These are phyloP conservation scores for Venturia carpophila DNA, from an alignment of 2,329 filamentous ascomycete genomes.

Conservation along the genomic window DNA sequence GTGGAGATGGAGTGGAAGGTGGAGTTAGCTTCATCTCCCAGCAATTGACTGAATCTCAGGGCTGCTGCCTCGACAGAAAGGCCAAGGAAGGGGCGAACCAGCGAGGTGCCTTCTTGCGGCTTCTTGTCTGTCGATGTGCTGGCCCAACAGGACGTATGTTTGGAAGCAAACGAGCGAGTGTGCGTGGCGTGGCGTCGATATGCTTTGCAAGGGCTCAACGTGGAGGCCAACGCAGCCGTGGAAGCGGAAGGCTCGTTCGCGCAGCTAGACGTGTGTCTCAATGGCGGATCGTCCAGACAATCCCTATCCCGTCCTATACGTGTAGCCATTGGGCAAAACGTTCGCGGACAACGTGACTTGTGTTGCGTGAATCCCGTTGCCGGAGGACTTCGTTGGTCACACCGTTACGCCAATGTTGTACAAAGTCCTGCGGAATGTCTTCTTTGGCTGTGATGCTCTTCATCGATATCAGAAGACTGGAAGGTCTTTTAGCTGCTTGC, in stretches of 20 bases:
- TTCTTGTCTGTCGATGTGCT: not conserved
- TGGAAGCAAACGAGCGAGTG: slow-evolving; percentile 1
- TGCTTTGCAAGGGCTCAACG: not conserved
- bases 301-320: not conserved
- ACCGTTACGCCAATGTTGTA: not conserved
- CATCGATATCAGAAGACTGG: slow-evolving; percentile 9
- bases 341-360: not conserved
- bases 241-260: not conserved
- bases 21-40: not conserved
- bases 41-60: not conserved
- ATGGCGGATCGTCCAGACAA: not conserved
- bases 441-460: not conserved
- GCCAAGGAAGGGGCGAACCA: not conserved
- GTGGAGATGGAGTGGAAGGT: not conserved
- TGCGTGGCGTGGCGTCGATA: slow-evolving; percentile 1
- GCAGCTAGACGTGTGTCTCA: not conserved
- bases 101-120: not conserved
- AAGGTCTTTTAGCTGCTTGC: not conserved
- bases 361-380: not conserved
- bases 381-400: not conserved
- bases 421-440: not conserved
- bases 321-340: not conserved
- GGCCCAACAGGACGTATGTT: not conserved
- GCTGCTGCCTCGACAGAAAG: not conserved
- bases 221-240: not conserved